Evolutionary conservation across 176 grass and related monocot genomes (phyloP), one percentile per base, ranked within the genome.

Genomic region (Hyparrhenia diplandra): DNA sequence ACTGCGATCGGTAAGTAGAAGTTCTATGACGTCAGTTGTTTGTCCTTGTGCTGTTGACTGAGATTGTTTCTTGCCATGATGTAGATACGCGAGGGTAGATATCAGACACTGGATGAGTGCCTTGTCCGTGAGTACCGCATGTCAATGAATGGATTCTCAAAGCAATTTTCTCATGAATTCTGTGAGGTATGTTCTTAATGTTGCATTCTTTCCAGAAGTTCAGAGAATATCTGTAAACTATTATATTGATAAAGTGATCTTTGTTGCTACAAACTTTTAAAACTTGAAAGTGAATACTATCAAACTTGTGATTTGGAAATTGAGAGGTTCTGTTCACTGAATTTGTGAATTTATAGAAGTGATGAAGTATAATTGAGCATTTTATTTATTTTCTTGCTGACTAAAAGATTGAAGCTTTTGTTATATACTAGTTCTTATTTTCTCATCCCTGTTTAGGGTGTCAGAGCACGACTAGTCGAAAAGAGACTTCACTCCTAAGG

Each of bases 111-210:
- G 9, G 96, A 98, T 82, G 90, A 99, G 85, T 99, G 92, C 71
- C 90, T 99, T 89, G 86, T 95, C 43, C 96, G 92, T 17, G 96
- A 99, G 77, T 99, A 93, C 63, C 86, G 96, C 43, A 95, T 99
- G 92, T 95, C 92, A 21, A 54, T 99, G 46, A 86, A 91, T 79
- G 90, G 88, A 20, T 74, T 91, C 51, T 99, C 88, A 24, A 91
- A 95, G 76, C 45, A 76, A 34, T 71, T 93, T 80, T 90, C 88
- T 74, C 90, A 91, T 80, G 92, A 99, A 49, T 99, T 99, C 69
- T 61, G 72, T 42, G 96, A 99, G 96, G 96, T 99, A 95, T 73
- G 43, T 25, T 29, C 75, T 16, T 65, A 36, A 18, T 46, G 23
- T 25, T 31, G 9, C 45, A 60, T 77, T 74, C 2, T 27, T 54